phyloP scores from a whole-genome alignment of 441 rosid genomes.

The Populus hybrid region DNA sequence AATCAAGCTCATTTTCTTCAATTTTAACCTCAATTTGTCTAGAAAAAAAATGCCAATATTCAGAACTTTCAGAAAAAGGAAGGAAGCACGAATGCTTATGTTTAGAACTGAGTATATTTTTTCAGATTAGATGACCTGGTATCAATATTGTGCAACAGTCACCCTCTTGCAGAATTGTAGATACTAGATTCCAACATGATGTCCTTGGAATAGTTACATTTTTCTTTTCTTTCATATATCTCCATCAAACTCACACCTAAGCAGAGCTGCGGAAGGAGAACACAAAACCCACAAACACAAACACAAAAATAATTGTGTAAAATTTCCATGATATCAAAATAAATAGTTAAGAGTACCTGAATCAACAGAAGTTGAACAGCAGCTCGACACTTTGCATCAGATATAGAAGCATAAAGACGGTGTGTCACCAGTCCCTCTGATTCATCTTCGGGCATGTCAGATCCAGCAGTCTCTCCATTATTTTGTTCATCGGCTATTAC shows the following conservation, averaged over 20 bases:
- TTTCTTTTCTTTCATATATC: background rate
- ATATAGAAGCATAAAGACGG: conserved; percentile 57
- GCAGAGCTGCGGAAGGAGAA: background rate
- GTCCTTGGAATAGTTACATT: background rate
- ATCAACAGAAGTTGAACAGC: conserved; percentile 97
- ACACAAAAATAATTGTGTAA: background rate
- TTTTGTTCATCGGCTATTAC: conserved; percentile 36
- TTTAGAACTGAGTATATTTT: background rate
- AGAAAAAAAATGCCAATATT: background rate
- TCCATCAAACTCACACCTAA: background rate
- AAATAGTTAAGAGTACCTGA: conserved; percentile 52
- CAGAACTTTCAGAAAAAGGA: background rate
- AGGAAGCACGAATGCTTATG: background rate
- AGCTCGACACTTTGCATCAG: conserved; percentile 98
- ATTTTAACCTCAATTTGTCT: no score
- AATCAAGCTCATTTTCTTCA: background rate
- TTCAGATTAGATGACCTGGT: background rate
- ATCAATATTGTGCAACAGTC: background rate
- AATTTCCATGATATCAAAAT: background rate
- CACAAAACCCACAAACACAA: background rate
- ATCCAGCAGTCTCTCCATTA: conserved; percentile 41
- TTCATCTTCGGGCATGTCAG: conserved; percentile 42
- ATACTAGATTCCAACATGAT: background rate
- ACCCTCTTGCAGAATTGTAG: background rate
- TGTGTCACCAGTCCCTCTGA: conserved; percentile 48